Evolutionary conservation across 257 asterid species (phyloP).

Genomic region (Solanum pennellii): DNA sequence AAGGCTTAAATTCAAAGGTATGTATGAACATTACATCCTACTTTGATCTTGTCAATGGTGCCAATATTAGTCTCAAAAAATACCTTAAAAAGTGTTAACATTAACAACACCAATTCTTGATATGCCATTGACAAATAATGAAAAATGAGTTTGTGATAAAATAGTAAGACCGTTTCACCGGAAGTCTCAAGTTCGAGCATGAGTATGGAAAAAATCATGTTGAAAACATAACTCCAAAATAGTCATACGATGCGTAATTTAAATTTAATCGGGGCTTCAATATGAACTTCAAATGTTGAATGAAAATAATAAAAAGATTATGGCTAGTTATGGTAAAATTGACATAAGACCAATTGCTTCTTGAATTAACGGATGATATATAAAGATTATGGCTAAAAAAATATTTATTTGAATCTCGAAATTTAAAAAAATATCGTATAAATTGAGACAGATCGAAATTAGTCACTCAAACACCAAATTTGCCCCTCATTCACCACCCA

Average conservation of each 20-base stretch:
- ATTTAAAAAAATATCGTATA: accelerated
- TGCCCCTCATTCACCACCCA: background rate
- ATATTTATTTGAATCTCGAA: accelerated
- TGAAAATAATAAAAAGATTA: too few species aligned
- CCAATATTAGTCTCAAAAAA: too few species aligned
- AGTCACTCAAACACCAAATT: background rate
- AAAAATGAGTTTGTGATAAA: too few species aligned
- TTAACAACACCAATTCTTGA: background rate
- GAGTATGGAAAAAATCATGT: accelerated
- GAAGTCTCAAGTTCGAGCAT: accelerated
- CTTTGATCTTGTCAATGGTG: background rate
- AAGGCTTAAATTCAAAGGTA: background rate
- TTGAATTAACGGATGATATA: too few species aligned
- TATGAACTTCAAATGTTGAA: accelerated
- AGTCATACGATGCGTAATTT: accelerated
- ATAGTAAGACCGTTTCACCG: too few species aligned
- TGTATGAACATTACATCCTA: too few species aligned
- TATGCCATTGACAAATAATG: background rate
- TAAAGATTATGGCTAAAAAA: too few species aligned
- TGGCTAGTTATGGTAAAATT: too few species aligned
- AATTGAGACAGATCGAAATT: background rate
- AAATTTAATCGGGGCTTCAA: accelerated
- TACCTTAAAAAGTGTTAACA: too few species aligned
- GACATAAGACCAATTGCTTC: too few species aligned
- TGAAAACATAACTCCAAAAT: accelerated